Evolutionary conservation across 2,329 filamentous ascomycete genomes (phyloP).

Genomic region (Diatrype stigma): DNA sequence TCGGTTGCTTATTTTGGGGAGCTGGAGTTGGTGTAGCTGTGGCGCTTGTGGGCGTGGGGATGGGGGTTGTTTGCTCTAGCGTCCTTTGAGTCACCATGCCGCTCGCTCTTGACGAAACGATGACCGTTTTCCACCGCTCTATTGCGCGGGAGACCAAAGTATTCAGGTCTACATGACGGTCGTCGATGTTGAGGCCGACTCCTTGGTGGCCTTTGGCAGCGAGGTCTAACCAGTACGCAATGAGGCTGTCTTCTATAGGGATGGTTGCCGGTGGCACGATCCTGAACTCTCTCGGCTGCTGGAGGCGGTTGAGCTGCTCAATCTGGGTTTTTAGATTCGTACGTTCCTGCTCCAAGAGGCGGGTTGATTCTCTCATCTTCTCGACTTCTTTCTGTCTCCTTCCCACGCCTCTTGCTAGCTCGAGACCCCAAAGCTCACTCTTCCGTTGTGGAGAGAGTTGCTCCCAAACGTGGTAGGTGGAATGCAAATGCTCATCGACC

Average conservation of each 20-base stretch:
- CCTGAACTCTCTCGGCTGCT: conserved; percentile 58
- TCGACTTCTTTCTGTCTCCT: conserved; percentile 53
- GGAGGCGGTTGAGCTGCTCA: conserved; percentile 53
- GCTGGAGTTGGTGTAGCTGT: conserved; percentile 10
- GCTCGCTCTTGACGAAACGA: conserved; percentile 45
- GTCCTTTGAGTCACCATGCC: conserved; percentile 49
- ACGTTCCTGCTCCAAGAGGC: conserved; percentile 52
- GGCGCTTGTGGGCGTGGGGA: conserved; percentile 16
- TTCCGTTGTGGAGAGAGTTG: conserved; percentile 53
- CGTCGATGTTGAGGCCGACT: conserved; percentile 46
- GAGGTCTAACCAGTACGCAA: conserved; percentile 44
- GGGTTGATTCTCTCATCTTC: conserved; percentile 46
- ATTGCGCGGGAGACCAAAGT: conserved; percentile 52
- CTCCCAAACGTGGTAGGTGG: conserved; percentile 74
- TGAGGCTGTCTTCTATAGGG: conserved; percentile 45
- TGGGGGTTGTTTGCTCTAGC: conserved; percentile 35
- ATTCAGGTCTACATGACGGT: conserved; percentile 49
- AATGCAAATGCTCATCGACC: conserved; percentile 70
- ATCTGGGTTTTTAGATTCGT: conserved; percentile 54
- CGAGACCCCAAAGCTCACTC: conserved; percentile 57
- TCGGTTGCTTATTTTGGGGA: conserved; percentile 4
- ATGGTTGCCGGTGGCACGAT: conserved; percentile 48
- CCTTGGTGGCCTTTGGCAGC: conserved; percentile 34
- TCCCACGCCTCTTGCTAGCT: conserved; percentile 57
- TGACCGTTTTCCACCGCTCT: conserved; percentile 58